Conservation (phyloP, 345 rosid genomes). For the Raphanus sativus region DNA sequence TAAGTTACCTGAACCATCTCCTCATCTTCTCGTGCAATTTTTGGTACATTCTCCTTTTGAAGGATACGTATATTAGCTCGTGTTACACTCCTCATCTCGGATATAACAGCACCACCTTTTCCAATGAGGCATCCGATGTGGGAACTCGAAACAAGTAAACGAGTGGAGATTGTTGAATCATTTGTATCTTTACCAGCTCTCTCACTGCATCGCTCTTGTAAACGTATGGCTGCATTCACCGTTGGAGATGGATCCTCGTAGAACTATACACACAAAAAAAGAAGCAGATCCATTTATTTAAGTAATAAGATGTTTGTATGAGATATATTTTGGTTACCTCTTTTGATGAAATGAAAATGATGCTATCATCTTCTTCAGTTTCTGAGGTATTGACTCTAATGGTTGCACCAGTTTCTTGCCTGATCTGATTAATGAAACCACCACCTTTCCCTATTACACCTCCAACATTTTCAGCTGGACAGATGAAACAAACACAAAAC, state of each 20-base stretch:
- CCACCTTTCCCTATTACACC: conserved; percentile 82
- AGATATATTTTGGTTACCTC: conserved; percentile 48
- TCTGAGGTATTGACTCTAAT: conserved; percentile 70
- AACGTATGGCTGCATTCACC: conserved; percentile 64
- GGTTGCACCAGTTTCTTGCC: conserved; percentile 69
- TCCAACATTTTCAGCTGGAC: conserved; percentile 66
- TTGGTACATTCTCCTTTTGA: conserved; percentile 60
- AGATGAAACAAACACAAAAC: conserved; percentile 64
- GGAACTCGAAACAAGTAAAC: conserved; percentile 66
- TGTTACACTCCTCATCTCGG: conserved; percentile 67
- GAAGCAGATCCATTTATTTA: not conserved
- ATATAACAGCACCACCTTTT: conserved; percentile 70
- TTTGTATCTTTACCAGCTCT: conserved; percentile 65
- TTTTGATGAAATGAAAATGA: conserved; percentile 59
- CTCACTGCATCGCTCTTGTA: conserved; percentile 78
- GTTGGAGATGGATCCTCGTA: conserved; percentile 70
- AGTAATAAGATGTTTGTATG: not conserved
- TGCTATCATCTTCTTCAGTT: conserved; percentile 62
- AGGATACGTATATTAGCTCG: conserved; percentile 61
- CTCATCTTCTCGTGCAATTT: conserved; percentile 61
- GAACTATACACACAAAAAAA: conserved; percentile 38
- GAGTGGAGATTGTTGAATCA: conserved; percentile 55
- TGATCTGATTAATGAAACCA: conserved; percentile 61
- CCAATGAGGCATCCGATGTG: conserved; percentile 79
- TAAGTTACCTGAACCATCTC: conserved; percentile 66